A percentile compares a stretch with the other conserved stretches of the same genome.
phyloP scores from a whole-genome alignment of 768 basidiomycete species.

The Boletus subcaerulescens region DNA sequence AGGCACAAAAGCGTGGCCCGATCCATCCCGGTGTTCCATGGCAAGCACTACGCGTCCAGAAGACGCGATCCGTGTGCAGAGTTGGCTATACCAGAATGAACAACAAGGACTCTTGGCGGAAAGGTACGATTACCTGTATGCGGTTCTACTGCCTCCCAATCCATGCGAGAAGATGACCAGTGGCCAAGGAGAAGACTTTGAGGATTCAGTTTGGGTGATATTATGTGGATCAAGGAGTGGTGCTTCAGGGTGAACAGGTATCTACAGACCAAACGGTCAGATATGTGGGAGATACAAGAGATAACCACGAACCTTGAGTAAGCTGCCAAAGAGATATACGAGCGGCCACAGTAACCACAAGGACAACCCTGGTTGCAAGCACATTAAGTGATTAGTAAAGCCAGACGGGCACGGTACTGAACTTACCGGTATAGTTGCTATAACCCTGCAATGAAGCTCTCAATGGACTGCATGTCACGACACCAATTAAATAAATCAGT shows the following conservation, averaged over 20 bases:
- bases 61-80: constrained; percentile 71
- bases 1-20: constrained; percentile 51
- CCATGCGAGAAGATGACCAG: constrained; percentile 86
- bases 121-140: constrained; percentile 51
- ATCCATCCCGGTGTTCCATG: constrained; percentile 82
- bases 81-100: constrained; percentile 43
- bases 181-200: constrained; percentile 53
- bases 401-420: background rate
- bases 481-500: background rate
- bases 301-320: constrained; percentile 43
- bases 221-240: constrained; percentile 41
- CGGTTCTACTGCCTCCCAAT: constrained; percentile 67
- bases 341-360: constrained; percentile 40
- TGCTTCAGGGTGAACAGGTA: constrained; percentile 56
- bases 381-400: background rate
- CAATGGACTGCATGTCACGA: constrained; percentile 34
- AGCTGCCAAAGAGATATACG: constrained; percentile 47
- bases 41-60: constrained; percentile 80
- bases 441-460: constrained; percentile 47
- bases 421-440: constrained; percentile 45
- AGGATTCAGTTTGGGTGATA: background rate
- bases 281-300: background rate
- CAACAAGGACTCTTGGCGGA: background rate
- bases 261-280: constrained; percentile 31
- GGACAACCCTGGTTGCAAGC: constrained; percentile 21